Evolutionary conservation across 306 rosid genomes (phyloP).

Genomic region (Castanea mollissima): DNA sequence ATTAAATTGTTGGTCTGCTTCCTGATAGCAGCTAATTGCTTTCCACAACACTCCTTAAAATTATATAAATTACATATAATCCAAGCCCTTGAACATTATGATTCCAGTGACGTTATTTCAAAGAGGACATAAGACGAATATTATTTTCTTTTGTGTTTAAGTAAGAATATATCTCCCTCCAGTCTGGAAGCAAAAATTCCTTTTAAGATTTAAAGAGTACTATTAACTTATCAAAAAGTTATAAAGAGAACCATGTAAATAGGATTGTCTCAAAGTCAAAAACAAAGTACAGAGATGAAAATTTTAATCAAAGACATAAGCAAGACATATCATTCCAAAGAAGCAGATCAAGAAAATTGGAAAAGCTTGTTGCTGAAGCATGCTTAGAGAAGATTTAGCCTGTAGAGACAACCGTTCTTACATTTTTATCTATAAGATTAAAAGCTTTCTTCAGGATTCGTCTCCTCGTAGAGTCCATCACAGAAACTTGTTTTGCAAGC

Average conservation of each 20-base stretch:
- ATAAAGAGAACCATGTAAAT: neutral
- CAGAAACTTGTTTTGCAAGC: slow-evolving; percentile 83
- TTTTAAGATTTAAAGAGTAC: neutral
- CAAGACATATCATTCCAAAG: neutral
- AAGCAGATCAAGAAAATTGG: neutral
- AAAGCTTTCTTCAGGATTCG: slow-evolving; percentile 75
- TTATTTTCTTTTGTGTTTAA: neutral
- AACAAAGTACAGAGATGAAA: neutral
- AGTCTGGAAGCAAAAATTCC: neutral
- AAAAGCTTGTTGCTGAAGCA: neutral
- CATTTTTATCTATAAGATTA: slow-evolving; percentile 58
- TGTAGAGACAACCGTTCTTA: slow-evolving; percentile 40
- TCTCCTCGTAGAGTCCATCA: slow-evolving; percentile 66
- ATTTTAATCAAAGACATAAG: neutral
- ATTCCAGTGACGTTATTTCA: neutral
- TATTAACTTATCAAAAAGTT: neutral
- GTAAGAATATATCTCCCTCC: neutral
- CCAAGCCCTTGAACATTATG: neutral
- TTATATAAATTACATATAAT: too few relatives aligned
- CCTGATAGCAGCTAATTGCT: too few relatives aligned
- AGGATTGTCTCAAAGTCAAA: neutral
- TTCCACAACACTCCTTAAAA: too few relatives aligned
- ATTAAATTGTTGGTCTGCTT: too few relatives aligned
- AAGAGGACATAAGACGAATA: neutral
- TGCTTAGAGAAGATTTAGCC: neutral